A percentile compares a stretch with the other conserved stretches of the same genome.
Evolutionary conservation across 768 basidiomycete genomes (phyloP).

Genomic region (Artomyces pyxidatus): DNA sequence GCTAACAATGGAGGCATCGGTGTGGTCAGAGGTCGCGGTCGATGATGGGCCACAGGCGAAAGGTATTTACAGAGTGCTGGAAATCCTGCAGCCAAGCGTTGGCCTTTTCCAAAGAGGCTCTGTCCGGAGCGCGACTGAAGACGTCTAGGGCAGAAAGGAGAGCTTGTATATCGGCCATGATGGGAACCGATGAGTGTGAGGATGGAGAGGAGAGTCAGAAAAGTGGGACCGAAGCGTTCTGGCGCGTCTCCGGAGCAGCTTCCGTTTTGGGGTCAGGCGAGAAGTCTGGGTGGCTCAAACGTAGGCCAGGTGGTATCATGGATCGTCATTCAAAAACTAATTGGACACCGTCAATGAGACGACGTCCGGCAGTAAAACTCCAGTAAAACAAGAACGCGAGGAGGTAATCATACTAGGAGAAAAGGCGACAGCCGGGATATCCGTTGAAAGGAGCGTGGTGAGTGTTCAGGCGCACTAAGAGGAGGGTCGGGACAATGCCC

Average conservation of each 20-base stretch:
- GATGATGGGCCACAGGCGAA: conserved; percentile 54
- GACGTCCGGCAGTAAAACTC: conserved; percentile 2
- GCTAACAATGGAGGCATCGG: conserved; percentile 61
- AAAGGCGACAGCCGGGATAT: conserved; percentile 14
- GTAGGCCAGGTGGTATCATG: conserved; percentile 18
- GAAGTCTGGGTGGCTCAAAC: conserved; percentile 2
- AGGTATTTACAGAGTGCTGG: conserved; percentile 95
- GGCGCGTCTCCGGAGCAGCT: background rate
- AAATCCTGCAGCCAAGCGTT: conserved; percentile 97
- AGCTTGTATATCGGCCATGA: conserved; percentile 64
- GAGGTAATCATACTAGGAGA: conserved; percentile 13
- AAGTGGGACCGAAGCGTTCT: background rate
- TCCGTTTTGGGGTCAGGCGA: background rate
- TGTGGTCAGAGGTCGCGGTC: conserved; percentile 57
- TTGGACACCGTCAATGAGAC: conserved; percentile 4
- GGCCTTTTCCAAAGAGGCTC: conserved; percentile 72
- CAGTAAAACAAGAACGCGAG: conserved; percentile 14
- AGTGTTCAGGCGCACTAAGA: conserved; percentile 9
- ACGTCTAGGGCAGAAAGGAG: conserved; percentile 72
- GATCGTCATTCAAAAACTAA: conserved; percentile 14
- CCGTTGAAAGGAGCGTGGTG: conserved; percentile 16
- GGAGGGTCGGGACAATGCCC: conserved; percentile 12
- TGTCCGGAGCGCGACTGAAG: conserved; percentile 77
- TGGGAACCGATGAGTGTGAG: background rate
- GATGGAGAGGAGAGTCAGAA: background rate